Base-by-base conservation (phyloP, 306 rosid genomes). In the Fragaria vesca region DNA sequence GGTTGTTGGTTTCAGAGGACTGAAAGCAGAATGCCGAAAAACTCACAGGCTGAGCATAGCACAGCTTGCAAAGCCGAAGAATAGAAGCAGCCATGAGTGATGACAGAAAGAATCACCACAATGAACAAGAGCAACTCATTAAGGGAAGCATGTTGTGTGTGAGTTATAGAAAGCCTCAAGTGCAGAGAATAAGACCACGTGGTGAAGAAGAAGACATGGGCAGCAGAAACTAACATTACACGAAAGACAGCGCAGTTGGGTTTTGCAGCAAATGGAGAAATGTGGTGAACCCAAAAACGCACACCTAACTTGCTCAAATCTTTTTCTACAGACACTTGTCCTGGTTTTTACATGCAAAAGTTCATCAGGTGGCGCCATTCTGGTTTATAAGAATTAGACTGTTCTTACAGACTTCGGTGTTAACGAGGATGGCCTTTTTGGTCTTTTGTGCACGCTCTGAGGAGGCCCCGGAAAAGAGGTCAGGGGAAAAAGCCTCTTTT, bases 1-100 rank as follows among this genome's bases (percentile, higher is more conserved):
- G 74, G 24, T 38, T 76, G 20, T 66, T 57, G 36, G 79, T 48
- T n/a, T 80, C 84, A 55, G 66, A 50, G 24, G 82, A 54, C 13
- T 76, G 85, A 63, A 80, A 30, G 72, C 61, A 54, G 24, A 54
- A 54, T 54, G 28, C 12, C 11, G 26, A 20, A n/a, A 76, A 60
- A 82, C 70, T 82, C 63, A 78, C 42, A 11, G 85, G 74, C 78
- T 77, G 83, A 62, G 83, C 69, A 11, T 38, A 81, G 72, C 75
- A 78, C 0, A 88, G 71, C 80, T 80, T 88, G 12, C 87, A 78
- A 40, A 78, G 69, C 51, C 87, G 82, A 60, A 85, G 83, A 78
- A 83, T 51, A 38, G 85, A 86, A 81, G 78, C 88, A 80, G 76
- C 89, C 90, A 86, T 90, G 32, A 51, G 36, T 26, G n/a, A 32